Conservation (phyloP, 163 green algal species). For the Prototheca cutis region DNA sequence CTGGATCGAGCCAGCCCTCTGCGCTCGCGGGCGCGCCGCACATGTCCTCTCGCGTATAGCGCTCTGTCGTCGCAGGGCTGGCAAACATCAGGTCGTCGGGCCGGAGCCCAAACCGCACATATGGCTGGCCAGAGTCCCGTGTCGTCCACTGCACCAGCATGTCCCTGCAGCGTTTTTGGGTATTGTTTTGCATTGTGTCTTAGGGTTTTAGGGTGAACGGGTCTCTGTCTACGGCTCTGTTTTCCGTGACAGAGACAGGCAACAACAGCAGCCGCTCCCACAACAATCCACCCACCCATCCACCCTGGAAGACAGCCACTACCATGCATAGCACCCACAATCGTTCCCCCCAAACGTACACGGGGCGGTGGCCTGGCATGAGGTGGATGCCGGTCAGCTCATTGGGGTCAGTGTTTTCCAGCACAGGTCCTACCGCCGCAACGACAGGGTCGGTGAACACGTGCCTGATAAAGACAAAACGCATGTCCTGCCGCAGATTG, state of each 20-base stretch:
- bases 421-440: not conserved
- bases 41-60: slow-evolving; percentile 14
- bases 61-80: slow-evolving; percentile 6
- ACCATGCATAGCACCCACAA: too few relatives aligned
- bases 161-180: too few relatives aligned
- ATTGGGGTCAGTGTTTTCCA: slow-evolving; percentile 22
- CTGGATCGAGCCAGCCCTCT: slow-evolving; percentile 22
- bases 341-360: not conserved
- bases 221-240: too few relatives aligned
- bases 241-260: too few relatives aligned
- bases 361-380: slow-evolving; percentile 1
- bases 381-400: slow-evolving; percentile 20
- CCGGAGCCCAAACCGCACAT: slow-evolving; percentile 13
- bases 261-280: too few relatives aligned
- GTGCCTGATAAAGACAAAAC: slow-evolving; percentile 45
- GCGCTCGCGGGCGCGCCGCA: slow-evolving; percentile 16
- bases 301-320: too few relatives aligned
- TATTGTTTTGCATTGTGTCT: not conserved
- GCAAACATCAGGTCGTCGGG: slow-evolving; percentile 1
- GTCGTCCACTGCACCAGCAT: slow-evolving; percentile 41
- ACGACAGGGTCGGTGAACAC: slow-evolving; percentile 29
- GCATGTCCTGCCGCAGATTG: slow-evolving; percentile 44
- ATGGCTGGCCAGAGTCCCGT: slow-evolving; percentile 18
- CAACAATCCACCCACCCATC: too few relatives aligned
- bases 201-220: too few relatives aligned